phyloP scores from a whole-genome alignment of 2,329 filamentous ascomycete genomes.

The Xylariaceae sp. region DNA sequence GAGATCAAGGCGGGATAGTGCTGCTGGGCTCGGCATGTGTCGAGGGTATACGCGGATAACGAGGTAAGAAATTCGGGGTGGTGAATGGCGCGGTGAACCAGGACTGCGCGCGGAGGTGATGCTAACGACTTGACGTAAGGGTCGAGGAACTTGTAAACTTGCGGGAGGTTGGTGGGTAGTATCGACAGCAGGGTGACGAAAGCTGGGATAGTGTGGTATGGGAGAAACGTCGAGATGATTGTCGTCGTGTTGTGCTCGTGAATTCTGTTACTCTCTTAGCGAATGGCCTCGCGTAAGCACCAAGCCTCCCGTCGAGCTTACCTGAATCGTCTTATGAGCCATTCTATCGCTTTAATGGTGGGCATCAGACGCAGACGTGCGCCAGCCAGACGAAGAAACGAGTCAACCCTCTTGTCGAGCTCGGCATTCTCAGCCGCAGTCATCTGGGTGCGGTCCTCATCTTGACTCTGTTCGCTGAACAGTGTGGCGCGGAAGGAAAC shows the following conservation, averaged over 20 bases:
- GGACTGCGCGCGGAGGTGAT: constrained; percentile 69
- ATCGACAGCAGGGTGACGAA: constrained; percentile 87
- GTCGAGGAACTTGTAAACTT: constrained; percentile 74
- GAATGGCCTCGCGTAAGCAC: neutral
- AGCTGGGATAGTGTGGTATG: constrained; percentile 80
- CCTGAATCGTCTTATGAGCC: constrained; percentile 88
- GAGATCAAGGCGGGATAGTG: constrained; percentile 73
- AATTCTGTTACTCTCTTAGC: constrained; percentile 50
- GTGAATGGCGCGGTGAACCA: constrained; percentile 78
- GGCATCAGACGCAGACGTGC: constrained; percentile 76
- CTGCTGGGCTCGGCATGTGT: constrained; percentile 64
- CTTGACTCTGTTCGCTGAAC: constrained; percentile 91
- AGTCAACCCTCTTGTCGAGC: constrained; percentile 70
- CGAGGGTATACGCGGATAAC: constrained; percentile 73
- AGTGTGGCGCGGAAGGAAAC: constrained; percentile 67
- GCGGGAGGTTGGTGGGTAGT: constrained; percentile 67
- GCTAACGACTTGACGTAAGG: constrained; percentile 78
- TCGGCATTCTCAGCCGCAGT: constrained; percentile 74
- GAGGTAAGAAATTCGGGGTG: constrained; percentile 69
- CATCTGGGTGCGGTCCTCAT: constrained; percentile 81
- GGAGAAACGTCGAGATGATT: constrained; percentile 80
- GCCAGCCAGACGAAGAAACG: constrained; percentile 76
- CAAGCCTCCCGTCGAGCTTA: constrained; percentile 37
- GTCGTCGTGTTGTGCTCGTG: constrained; percentile 84
- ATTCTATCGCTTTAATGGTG: constrained; percentile 87